Evolutionary conservation across 2,329 filamentous ascomycete genomes (phyloP).

Genomic region (Pseudogymnoascus sp.): DNA sequence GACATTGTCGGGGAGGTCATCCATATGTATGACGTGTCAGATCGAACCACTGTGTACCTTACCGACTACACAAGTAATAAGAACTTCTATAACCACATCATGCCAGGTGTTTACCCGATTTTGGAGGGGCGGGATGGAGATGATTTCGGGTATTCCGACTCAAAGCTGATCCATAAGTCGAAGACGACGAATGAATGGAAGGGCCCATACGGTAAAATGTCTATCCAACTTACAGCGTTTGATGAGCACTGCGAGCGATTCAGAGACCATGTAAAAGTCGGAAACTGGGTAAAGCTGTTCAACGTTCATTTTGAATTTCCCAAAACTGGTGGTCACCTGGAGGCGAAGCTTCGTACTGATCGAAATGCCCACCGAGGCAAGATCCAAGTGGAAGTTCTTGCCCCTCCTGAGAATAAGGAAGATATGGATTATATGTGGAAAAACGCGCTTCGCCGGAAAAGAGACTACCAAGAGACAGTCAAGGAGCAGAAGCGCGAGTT

Average conservation of each 20-base stretch:
- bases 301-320: constrained; percentile 65
- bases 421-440: constrained; percentile 40
- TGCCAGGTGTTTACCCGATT: background rate
- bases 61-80: constrained; percentile 75
- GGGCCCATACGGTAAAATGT: constrained; percentile 65
- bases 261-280: constrained; percentile 44
- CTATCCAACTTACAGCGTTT: constrained; percentile 63
- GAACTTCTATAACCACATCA: constrained; percentile 41
- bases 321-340: constrained; percentile 46
- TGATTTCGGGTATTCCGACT: constrained; percentile 42
- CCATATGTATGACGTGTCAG: constrained; percentile 38
- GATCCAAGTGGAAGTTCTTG: constrained; percentile 48
- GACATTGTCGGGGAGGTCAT: constrained; percentile 68
- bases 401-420: constrained; percentile 25
- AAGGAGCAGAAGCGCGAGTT: constrained; percentile 33
- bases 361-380: constrained; percentile 36
- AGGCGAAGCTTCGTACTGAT: constrained; percentile 64
- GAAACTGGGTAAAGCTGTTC: constrained; percentile 54
- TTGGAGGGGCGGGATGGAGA: constrained; percentile 38
- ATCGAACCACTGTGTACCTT: constrained; percentile 56
- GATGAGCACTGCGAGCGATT: constrained; percentile 56
- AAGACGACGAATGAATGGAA: constrained; percentile 43
- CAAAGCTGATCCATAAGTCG: constrained; percentile 19
- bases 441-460: constrained; percentile 53
- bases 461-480: constrained; percentile 45